These are phyloP conservation scores for Blastosporella zonata DNA, from an alignment of 1,284 basidiomycete species.

Conservation along the genomic window DNA sequence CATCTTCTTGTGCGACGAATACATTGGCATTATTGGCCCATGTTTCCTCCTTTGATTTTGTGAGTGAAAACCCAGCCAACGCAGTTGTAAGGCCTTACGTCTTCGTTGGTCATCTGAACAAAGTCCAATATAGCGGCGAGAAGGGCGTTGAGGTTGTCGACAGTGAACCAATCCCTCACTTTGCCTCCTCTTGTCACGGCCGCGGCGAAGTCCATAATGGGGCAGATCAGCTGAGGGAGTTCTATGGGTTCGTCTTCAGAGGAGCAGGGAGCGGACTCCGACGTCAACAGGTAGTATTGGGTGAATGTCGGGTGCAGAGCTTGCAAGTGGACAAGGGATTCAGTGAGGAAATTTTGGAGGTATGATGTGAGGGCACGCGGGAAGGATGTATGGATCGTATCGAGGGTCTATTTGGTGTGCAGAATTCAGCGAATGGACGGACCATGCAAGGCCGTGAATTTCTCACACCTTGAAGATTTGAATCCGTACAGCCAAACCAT, in stretches of 20 bases:
- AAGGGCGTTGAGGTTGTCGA: conserved; percentile 52
- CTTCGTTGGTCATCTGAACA: conserved; percentile 86
- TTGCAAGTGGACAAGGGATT: conserved; percentile 65
- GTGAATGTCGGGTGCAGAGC: conserved; percentile 65
- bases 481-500: conserved; percentile 70
- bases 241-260: conserved; percentile 80
- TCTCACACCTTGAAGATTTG: conserved; percentile 73
- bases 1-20: conserved; percentile 94
- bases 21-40: conserved; percentile 89
- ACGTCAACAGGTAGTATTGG: conserved; percentile 63
- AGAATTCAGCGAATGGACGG: background rate
- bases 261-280: conserved; percentile 53
- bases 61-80: conserved; percentile 3
- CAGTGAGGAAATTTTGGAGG: conserved; percentile 57
- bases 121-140: conserved; percentile 67
- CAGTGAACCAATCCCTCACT: conserved; percentile 60
- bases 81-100: conserved; percentile 50
- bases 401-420: conserved; percentile 55
- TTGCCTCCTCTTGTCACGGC: conserved; percentile 60
- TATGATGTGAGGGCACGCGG: conserved; percentile 62
- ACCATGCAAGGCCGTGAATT: conserved; percentile 8
- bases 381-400: conserved; percentile 75
- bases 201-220: conserved; percentile 80
- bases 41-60: conserved; percentile 69
- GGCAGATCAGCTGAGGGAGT: conserved; percentile 71